A percentile compares a stretch with the other conserved stretches of the same genome.
phyloP scores from a whole-genome alignment of 768 basidiomycete species.

The Boletus fagicola region DNA sequence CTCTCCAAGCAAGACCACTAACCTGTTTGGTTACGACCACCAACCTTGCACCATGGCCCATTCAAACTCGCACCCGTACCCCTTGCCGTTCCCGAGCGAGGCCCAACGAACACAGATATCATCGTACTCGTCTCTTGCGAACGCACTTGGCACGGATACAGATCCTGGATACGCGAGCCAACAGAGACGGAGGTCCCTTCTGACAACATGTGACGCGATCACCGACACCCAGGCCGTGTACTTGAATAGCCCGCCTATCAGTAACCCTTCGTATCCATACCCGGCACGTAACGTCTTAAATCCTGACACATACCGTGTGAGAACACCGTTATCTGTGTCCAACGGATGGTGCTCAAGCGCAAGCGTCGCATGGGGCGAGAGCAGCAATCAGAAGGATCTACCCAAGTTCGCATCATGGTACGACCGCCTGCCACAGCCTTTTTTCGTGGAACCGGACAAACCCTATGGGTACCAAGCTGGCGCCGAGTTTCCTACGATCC shows the following conservation, averaged over 20 bases:
- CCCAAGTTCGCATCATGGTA: constrained; percentile 4
- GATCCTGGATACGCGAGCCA: constrained; percentile 11
- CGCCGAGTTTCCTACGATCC: constrained; percentile 28
- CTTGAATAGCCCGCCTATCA: constrained; percentile 14
- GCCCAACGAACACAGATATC: constrained; percentile 16
- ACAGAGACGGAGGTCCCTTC: not conserved
- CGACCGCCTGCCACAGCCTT: constrained; percentile 23
- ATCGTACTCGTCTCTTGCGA: constrained; percentile 26
- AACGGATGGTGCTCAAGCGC: constrained; percentile 4
- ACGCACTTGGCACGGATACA: constrained; percentile 21
- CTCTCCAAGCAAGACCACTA: not conserved
- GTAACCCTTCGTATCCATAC: constrained; percentile 27
- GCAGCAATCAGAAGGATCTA: not conserved
- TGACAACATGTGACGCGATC: constrained; percentile 4
- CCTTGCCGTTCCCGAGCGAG: constrained; percentile 21
- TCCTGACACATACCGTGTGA: constrained; percentile 16
- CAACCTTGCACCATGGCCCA: constrained; percentile 18
- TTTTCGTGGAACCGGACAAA: constrained; percentile 14
- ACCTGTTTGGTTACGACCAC: not conserved
- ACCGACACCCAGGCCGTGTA: constrained; percentile 19
- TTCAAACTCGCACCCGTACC: constrained; percentile 15
- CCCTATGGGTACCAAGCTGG: constrained; percentile 10
- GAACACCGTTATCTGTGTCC: constrained; percentile 6
- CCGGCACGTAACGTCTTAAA: constrained; percentile 31
- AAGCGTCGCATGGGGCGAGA: constrained; percentile 1